Evolutionary conservation across 2,329 filamentous ascomycete genomes (phyloP).

Genomic region (Diaporthe destruens): DNA sequence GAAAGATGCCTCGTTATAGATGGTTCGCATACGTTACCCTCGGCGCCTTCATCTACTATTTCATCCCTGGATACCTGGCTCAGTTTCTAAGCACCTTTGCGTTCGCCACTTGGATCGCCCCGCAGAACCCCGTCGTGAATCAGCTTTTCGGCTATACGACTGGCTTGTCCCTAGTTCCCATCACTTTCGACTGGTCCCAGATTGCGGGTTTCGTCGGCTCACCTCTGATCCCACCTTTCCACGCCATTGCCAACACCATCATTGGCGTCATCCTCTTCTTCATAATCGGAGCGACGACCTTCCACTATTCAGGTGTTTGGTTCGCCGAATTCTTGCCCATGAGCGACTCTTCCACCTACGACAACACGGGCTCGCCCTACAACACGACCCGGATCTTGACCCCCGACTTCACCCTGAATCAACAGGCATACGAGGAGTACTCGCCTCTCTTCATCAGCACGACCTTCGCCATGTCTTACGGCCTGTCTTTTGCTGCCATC

Average conservation of each 20-base stretch:
- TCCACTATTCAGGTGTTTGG: conserved; percentile 77
- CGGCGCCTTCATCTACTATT: conserved; percentile 74
- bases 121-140: conserved; percentile 76
- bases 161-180: conserved; percentile 75
- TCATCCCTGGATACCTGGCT: conserved; percentile 76
- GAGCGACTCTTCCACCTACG: conserved; percentile 77
- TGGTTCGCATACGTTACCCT: conserved; percentile 72
- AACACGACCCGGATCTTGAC: conserved; percentile 75
- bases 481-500: conserved; percentile 79
- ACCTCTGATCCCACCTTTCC: conserved; percentile 78
- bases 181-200: conserved; percentile 84
- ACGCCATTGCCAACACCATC: conserved; percentile 79
- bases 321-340: conserved; percentile 76
- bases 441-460: conserved; percentile 79
- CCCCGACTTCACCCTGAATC: conserved; percentile 71
- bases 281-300: conserved; percentile 67
- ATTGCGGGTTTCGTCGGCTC: conserved; percentile 76
- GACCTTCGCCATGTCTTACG: conserved; percentile 78
- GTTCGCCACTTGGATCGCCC: conserved; percentile 79
- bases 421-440: conserved; percentile 74
- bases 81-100: conserved; percentile 79
- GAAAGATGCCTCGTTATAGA: conserved; percentile 73
- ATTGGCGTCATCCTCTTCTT: conserved; percentile 76
- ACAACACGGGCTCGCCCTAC: conserved; percentile 75
- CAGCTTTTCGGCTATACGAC: conserved; percentile 79